These are phyloP conservation scores for Gymnopilus junonius DNA, from an alignment of 768 basidiomycete species.

Conservation along the genomic window DNA sequence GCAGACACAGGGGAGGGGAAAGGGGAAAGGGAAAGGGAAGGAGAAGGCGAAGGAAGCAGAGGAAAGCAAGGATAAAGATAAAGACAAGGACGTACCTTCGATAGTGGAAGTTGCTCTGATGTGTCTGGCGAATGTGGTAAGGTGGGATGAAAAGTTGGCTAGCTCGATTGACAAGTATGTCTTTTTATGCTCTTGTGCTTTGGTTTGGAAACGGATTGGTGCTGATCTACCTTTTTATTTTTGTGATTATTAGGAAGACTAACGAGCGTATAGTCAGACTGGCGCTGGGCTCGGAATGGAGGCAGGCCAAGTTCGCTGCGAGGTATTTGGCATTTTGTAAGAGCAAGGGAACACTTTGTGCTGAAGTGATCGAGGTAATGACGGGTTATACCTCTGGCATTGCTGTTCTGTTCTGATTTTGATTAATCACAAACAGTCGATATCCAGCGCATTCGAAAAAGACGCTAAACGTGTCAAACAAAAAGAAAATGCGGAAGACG, in stretches of 20 bases:
- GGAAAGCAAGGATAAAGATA: slow-evolving; percentile 54
- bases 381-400: background rate
- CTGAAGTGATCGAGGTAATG: slow-evolving; percentile 67
- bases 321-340: slow-evolving; percentile 68
- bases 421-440: slow-evolving; percentile 45
- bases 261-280: slow-evolving; percentile 65
- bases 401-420: background rate
- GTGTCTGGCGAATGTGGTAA: slow-evolving; percentile 72
- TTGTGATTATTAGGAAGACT: slow-evolving; percentile 52
- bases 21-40: background rate
- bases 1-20: background rate
- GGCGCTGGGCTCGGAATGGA: slow-evolving; percentile 59
- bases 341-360: slow-evolving; percentile 53
- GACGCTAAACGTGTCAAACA: slow-evolving; percentile 16
- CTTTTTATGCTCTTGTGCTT: background rate
- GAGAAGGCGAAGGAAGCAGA: slow-evolving; percentile 56
- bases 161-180: slow-evolving; percentile 67
- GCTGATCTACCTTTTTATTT: slow-evolving; percentile 1
- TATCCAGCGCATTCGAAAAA: slow-evolving; percentile 55
- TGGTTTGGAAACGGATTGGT: background rate
- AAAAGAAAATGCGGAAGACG: background rate
- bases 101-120: slow-evolving; percentile 73
- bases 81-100: slow-evolving; percentile 13
- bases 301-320: slow-evolving; percentile 86
- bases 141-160: slow-evolving; percentile 58